phyloP scores from a whole-genome alignment of 2,329 filamentous ascomycete species.

The Talaromyces sp. region DNA sequence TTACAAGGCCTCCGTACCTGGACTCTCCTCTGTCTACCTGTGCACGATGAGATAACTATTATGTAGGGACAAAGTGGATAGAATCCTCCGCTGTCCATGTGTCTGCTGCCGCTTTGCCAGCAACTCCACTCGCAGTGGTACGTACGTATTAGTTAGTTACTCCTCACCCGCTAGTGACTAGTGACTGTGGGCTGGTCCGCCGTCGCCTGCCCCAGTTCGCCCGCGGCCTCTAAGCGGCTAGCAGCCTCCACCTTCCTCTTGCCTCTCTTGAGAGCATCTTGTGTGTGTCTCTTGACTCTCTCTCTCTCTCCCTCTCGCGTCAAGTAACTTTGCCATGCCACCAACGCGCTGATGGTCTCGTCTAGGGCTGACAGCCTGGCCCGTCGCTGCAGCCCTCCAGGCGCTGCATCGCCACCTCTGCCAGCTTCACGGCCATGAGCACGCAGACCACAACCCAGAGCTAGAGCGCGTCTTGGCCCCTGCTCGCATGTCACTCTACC shows the following conservation, averaged over 20 bases:
- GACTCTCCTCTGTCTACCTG: no score
- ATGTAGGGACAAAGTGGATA: neutral
- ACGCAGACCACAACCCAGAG: neutral
- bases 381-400: neutral
- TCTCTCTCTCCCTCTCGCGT: neutral
- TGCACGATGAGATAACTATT: no score
- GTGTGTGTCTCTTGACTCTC: neutral
- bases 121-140: neutral
- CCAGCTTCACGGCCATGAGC: neutral
- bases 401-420: neutral
- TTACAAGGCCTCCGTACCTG: no score
- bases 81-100: neutral
- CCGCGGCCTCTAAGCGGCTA: slow-evolving; percentile 4
- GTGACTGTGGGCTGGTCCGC: neutral
- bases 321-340: neutral
- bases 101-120: neutral
- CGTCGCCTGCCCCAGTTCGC: slow-evolving; percentile 1
- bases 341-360: no score
- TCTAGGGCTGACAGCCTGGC: neutral
- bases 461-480: slow-evolving; percentile 6
- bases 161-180: neutral
- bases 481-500: slow-evolving; percentile 12
- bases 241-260: neutral
- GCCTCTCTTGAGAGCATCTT: no score
- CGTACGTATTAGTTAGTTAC: no score